Base-by-base conservation (phyloP, 2,329 filamentous ascomycete species). In the Monosporascus sp. region DNA sequence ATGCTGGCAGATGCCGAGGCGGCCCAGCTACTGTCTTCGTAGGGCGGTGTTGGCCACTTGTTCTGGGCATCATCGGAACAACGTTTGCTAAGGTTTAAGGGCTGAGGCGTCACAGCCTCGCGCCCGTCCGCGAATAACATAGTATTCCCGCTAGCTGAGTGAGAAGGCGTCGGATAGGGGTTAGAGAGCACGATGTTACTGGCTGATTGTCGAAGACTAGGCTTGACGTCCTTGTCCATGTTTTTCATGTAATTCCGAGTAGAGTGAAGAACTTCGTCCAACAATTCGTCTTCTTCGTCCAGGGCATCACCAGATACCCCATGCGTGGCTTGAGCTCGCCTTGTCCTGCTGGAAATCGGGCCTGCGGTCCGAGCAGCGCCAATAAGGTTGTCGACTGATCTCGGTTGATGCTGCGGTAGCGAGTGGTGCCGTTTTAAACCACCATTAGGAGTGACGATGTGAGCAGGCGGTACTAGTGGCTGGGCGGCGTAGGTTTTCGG, bases 21-120 rank as follows among this genome's bases (percentile, higher is more conserved):
- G 19, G 88, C 91, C 93, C 92, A 97, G 68, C 96, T 92, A 58
- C 86, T 86, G 63, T 96, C 92, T 65, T 96, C 92, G 62, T 97
- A 96, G 3, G 94, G 93, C 22, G 94, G 94, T 17, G 94, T 97
- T 3, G 92, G 93, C 88, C 92, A 97, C 73, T 96, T 94, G 64
- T 81, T 76, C 57, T 80, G 74, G 20, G 63, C 58, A 31, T 76
- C 73, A 1, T 74, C 64, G 76, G 51, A 60, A 5, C 54, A 52
- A 26, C 81, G 80, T 67, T 84, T 83, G 64, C 79, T 77, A 52
- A 89, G 84, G 60, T 89, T 81, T 58, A 92, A 71, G 11, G 89
- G 88, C 70, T 87, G 89, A 8, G 87, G 83, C 2, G 86, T 81
- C 37, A 85, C 70, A 0, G 76, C 76, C 64, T 85, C 80, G 37